Evolutionary conservation across 2,329 filamentous ascomycete species (phyloP), one percentile per base, ranked within the genome.

Genomic region (Ophidiomyces ophidiicola): DNA sequence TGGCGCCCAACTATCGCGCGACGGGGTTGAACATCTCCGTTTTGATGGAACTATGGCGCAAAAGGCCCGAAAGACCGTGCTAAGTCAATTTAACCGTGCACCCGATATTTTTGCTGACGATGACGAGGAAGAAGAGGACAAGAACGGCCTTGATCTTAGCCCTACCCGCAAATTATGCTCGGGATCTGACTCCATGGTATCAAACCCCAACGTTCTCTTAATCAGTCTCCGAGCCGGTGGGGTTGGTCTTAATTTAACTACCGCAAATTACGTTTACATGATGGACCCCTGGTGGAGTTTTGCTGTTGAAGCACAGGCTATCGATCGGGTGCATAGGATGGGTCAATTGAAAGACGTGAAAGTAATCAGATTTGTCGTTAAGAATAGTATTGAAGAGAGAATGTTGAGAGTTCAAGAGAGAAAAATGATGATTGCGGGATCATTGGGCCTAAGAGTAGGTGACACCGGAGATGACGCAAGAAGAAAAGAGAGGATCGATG

Each of bases 231-330:
- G 85, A 14, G 90, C 92, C 0, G 90, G 92, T 3, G 92, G 90
- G 17, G 90, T 98, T 0, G 90, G 90, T 0, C 68, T 98, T 30
- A 98, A 98, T 55, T 62, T 98, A 45, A 96, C 88, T 0, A 79
- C 78, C 48, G 90, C 90, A 4, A 84, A 80, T 47, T 70, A 83
- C 39, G 92, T 98, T 4, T 98, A 81, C 64, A 92, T 98, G 82
- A 96, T 98, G 90, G 90, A 98, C 60, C 90, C 90, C 0, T 98
- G 90, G 90, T 98, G 90, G 90, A 92, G 83, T 55, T 98, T 88
- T 60, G 87, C 90, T 0, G 80, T 96, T 8, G 90, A 98, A 62
- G 85, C 87, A 4, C 90, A 98, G 61, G 90, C 90, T 6, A 96
- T 98, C 53, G 90, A 98, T 64, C 83, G 90, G 1, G 86, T 98